Conservation (phyloP, 495 filamentous ascomycete species). For the Xylaria intraflava region DNA sequence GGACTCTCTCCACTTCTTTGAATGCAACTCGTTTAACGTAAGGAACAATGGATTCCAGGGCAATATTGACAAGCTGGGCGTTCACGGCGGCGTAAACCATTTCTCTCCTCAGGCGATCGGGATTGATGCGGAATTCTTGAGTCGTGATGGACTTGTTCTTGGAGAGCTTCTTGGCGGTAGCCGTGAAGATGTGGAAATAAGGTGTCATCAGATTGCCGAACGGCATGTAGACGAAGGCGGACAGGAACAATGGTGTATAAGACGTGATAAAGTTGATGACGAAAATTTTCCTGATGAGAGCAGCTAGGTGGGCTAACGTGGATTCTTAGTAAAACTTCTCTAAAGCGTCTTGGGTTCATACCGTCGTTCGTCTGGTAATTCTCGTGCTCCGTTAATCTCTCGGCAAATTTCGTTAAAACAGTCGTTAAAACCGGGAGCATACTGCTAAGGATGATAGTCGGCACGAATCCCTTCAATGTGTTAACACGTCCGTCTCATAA, state of each 20-base stretch:
- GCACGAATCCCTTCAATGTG: slow-evolving; percentile 64
- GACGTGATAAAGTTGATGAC: slow-evolving; percentile 97
- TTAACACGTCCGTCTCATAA: slow-evolving; percentile 28
- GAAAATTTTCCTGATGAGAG: slow-evolving; percentile 85
- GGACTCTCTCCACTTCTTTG: slow-evolving; percentile 66
- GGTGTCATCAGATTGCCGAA: slow-evolving; percentile 85
- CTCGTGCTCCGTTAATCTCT: slow-evolving; percentile 74
- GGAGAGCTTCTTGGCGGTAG: slow-evolving; percentile 69
- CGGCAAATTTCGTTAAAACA: slow-evolving; percentile 70
- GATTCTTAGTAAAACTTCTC: slow-evolving; percentile 9
- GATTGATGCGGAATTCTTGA: slow-evolving; percentile 74
- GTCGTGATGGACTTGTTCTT: slow-evolving; percentile 62
- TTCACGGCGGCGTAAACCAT: slow-evolving; percentile 97
- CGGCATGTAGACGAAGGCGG: slow-evolving; percentile 94
- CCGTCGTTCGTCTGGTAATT: slow-evolving; percentile 83
- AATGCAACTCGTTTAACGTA: slow-evolving; percentile 69
- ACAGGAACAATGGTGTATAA: slow-evolving; percentile 85
- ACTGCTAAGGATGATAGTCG: slow-evolving; percentile 77
- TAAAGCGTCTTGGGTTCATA: slow-evolving; percentile 9
- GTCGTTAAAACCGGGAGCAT: slow-evolving; percentile 71
- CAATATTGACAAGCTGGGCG: slow-evolving; percentile 84
- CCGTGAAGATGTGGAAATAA: slow-evolving; percentile 77
- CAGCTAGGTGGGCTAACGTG: slow-evolving; percentile 55
- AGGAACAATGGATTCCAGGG: slow-evolving; percentile 79
- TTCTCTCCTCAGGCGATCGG: slow-evolving; percentile 76